phyloP scores from a whole-genome alignment of 805 yeast genomes.

The Ogataea methylovora region DNA sequence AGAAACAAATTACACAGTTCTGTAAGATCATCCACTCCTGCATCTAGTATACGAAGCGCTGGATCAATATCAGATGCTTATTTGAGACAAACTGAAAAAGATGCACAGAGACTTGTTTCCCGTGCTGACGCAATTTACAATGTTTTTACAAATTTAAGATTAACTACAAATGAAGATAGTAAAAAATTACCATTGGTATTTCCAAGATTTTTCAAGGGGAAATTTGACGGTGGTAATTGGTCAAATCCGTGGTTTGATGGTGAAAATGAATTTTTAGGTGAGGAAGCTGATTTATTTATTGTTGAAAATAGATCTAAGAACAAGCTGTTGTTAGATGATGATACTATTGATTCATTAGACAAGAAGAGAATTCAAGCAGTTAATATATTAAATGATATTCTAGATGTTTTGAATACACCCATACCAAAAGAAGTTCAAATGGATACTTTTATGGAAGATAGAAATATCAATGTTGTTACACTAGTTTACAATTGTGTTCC shows the following conservation, averaged over 20 bases:
- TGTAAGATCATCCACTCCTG: not conserved
- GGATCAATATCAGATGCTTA: conserved; percentile 4
- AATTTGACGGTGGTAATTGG: conserved; percentile 77
- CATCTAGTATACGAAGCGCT: conserved; percentile 1
- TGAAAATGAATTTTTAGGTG: conserved; percentile 11
- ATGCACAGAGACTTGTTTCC: conserved; percentile 13
- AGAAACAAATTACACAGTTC: not conserved
- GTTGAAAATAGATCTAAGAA: conserved; percentile 11
- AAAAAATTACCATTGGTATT: conserved; percentile 51
- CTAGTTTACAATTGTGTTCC: conserved; percentile 47
- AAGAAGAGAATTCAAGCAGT: conserved; percentile 30
- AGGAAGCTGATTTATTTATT: conserved; percentile 30
- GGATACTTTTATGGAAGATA: conserved; percentile 21
- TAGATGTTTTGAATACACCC: conserved; percentile 33
- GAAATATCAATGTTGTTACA: conserved; percentile 48
- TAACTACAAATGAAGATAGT: conserved; percentile 8
- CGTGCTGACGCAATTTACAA: conserved; percentile 11
- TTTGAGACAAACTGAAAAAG: conserved; percentile 14
- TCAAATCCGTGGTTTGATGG: conserved; percentile 51
- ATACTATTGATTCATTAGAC: conserved; percentile 32
- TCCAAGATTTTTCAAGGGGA: conserved; percentile 60
- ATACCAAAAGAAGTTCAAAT: conserved; percentile 17
- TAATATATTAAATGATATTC: conserved; percentile 32
- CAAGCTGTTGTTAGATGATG: conserved; percentile 43
- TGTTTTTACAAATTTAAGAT: conserved; percentile 10